Base-by-base conservation (phyloP, 2,329 filamentous ascomycete genomes). In the Pyrenophora teres region DNA sequence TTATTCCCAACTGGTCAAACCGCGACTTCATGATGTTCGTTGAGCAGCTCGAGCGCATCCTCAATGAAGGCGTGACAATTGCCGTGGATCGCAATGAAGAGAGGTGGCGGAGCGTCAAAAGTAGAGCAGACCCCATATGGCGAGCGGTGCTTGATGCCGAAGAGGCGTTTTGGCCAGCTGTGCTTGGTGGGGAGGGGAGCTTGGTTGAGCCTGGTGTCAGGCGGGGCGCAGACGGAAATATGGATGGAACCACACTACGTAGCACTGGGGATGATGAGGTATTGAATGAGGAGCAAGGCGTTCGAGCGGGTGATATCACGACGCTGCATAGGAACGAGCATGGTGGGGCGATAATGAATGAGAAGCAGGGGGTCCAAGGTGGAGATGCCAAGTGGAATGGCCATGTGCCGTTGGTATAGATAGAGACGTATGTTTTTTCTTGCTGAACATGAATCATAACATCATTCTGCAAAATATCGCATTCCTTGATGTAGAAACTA, bases 1-100 rank as follows among this genome's bases (percentile, higher is more conserved):
- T 89, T 56, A 88, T 89, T 50, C 82, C 81, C 0, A 89, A 89
- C 63, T 89, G 86, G 87, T 85, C 82, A 38, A 84, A 81, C 56
- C 59, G 68, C 2, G 83, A 85, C 62, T 89, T 89, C 66, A 76
- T 76, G 32, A 72, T 60, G 43, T 87, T 88, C 73, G 85, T 88
- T 12, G 74, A 80, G 46, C 71, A 75, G 41, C 75, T 87, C 48
- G 81, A 78, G 21, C 71, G 66, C 18, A 76, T 87, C 6, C 74
- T 87, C 49, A 83, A 88, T 66, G 75, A 78, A 30, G 68, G 63
- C 13, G 67, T 71, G 0, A 44, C 56, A 25, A 31, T 59, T 15
- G 67, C 59, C 1, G 56, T 68, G 0, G 45, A 43, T 2, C 46
- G 49, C 3, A 60, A 72, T 37, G 59, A 66, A 12, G 50, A 32